phyloP scores from a whole-genome alignment of 176 grass and related monocot species.

The Carex kokanica region DNA sequence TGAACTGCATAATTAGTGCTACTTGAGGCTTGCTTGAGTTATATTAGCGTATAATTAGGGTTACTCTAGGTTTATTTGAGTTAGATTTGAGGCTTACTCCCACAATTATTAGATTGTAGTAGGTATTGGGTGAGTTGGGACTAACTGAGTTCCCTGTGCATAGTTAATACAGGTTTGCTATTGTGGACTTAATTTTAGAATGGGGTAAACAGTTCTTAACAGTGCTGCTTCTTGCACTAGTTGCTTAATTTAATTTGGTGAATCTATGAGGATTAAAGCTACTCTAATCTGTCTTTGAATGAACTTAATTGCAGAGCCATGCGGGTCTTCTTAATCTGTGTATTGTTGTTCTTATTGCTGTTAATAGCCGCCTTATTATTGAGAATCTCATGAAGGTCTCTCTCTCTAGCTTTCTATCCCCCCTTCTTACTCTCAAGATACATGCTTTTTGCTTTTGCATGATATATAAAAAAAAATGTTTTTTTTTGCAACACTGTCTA shows the following conservation, averaged over 20 bases:
- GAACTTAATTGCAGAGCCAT: constrained; percentile 69
- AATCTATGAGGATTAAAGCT: constrained; percentile 11
- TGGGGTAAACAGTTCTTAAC: neutral
- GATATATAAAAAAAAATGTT: neutral
- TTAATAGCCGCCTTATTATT: constrained; percentile 94
- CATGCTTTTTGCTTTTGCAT: neutral
- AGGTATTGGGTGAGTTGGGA: neutral
- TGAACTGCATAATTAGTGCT: neutral
- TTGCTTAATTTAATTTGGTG: neutral
- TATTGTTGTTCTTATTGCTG: constrained; percentile 90
- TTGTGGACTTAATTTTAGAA: constrained; percentile 11
- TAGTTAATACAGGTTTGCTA: neutral
- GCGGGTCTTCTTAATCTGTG: constrained; percentile 98
- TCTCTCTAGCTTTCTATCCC: constrained; percentile 19
- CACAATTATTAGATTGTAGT: neutral
- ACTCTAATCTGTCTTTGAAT: constrained; percentile 13
- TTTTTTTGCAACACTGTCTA: constrained; percentile 5
- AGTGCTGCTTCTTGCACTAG: neutral
- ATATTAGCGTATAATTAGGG: neutral
- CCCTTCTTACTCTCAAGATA: constrained; percentile 7
- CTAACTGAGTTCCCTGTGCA: neutral
- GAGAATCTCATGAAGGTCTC: constrained; percentile 98
- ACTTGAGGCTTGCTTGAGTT: neutral
- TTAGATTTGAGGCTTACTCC: neutral
- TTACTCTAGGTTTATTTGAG: neutral